Conservation (phyloP, 2,329 filamentous ascomycete species). For the Bipolaris cookei region DNA sequence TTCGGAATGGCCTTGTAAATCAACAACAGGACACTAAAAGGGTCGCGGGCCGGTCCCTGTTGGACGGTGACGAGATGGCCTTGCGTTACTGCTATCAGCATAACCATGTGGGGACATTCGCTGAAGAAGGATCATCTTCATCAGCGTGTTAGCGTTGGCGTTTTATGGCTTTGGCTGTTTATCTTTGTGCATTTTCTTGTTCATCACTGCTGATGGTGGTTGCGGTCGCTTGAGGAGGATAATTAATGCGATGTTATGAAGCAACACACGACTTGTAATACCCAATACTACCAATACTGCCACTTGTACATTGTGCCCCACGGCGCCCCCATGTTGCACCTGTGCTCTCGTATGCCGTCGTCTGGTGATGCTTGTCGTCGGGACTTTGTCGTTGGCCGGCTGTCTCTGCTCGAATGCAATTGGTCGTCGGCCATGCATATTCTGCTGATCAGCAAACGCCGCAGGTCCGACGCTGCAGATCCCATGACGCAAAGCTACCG, state of each 20-base stretch:
- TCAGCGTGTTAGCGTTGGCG: constrained; percentile 39
- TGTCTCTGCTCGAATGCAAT: constrained; percentile 5
- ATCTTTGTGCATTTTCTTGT: constrained; percentile 31
- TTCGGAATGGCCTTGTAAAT: constrained; percentile 65
- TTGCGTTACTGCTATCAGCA: constrained; percentile 25
- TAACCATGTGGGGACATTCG: constrained; percentile 15
- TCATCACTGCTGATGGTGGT: constrained; percentile 22
- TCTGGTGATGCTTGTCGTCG: no score
- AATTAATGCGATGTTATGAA: constrained; percentile 47
- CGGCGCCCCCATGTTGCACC: neutral
- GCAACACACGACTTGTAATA: constrained; percentile 45
- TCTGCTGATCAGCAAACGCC: constrained; percentile 34
- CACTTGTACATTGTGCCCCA: neutral
- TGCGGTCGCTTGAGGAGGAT: constrained; percentile 26
- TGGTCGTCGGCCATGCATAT: constrained; percentile 30
- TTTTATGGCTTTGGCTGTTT: constrained; percentile 26
- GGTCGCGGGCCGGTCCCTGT: constrained; percentile 37
- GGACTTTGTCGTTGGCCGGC: neutral
- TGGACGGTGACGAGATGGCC: constrained; percentile 33
- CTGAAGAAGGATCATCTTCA: constrained; percentile 23
- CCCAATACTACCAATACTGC: constrained; percentile 32
- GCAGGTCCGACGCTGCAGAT: constrained; percentile 1
- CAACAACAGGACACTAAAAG: constrained; percentile 16
- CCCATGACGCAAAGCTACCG: constrained; percentile 4
- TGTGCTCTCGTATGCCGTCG: neutral